phyloP scores from a whole-genome alignment of 2,329 filamentous ascomycete genomes.

The Epichloe brachyelytri region DNA sequence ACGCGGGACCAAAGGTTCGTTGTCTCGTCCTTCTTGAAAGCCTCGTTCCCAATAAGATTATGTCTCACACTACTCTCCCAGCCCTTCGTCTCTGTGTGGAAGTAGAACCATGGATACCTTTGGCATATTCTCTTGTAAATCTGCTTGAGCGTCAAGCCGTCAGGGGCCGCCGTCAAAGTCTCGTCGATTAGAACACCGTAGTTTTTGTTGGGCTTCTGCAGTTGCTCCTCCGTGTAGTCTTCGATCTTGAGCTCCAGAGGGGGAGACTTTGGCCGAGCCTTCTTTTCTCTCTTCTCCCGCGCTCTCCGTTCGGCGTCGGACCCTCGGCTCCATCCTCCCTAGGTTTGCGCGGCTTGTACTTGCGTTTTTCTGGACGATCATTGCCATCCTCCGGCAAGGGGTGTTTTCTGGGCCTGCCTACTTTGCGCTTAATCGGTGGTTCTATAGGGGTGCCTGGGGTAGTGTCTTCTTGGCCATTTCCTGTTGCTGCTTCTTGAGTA shows the following conservation, averaged over 20 bases:
- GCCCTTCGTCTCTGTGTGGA: conserved; percentile 48
- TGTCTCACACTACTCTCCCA: conserved; percentile 55
- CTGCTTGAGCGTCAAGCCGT: conserved; percentile 46
- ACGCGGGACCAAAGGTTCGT: conserved; percentile 45
- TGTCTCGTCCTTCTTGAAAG: conserved; percentile 45
- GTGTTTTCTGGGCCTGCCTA: conserved; percentile 52
- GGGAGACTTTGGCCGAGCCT: conserved; percentile 47
- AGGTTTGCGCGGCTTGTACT: conserved; percentile 50
- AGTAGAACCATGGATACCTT: conserved; percentile 47
- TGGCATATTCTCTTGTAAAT: conserved; percentile 50
- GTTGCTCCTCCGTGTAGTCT: conserved; percentile 44
- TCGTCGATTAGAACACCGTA: conserved; percentile 50
- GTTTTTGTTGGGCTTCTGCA: conserved; percentile 49
- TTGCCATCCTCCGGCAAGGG: conserved; percentile 43
- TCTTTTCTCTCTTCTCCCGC: conserved; percentile 48
- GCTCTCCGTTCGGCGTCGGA: conserved; percentile 43
- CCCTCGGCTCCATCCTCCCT: conserved; percentile 41
- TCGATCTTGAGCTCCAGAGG: conserved; percentile 41
- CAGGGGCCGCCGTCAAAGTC: conserved; percentile 38
- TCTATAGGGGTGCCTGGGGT: conserved; percentile 34
- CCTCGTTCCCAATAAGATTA: conserved; percentile 49
- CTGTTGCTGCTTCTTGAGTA: conserved; percentile 44
- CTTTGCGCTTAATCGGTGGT: conserved; percentile 47
- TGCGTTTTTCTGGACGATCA: conserved; percentile 48
- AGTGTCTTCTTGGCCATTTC: conserved; percentile 37